A percentile compares a stretch with the other conserved stretches of the same genome.
phyloP scores from a whole-genome alignment of 257 asterid species.

The Solanum tarapatanum region DNA sequence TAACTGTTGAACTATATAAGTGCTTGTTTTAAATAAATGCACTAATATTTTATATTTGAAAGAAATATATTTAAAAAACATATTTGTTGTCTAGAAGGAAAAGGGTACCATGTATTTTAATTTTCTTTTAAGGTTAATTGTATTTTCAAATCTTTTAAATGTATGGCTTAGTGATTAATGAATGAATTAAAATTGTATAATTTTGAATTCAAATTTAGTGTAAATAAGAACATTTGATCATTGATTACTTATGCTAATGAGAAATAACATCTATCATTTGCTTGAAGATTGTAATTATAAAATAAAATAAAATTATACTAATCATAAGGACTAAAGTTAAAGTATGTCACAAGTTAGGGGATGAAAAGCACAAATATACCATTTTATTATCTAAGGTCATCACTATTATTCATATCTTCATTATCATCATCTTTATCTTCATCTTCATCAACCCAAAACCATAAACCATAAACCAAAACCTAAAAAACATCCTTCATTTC shows the following conservation, averaged over 20 bases:
- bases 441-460: conserved; percentile 16
- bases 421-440: conserved; percentile 18
- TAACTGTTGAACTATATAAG: background rate
- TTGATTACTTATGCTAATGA: too few species aligned
- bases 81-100: background rate
- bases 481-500: background rate
- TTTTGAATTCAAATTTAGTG: background rate
- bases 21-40: background rate
- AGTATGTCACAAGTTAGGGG: background rate
- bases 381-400: conserved; percentile 38
- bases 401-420: background rate
- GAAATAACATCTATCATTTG: too few species aligned
- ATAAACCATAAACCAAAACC: background rate
- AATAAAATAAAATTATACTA: background rate
- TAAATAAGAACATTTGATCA: background rate
- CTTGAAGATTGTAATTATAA: too few species aligned
- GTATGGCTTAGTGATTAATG: background rate
- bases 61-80: background rate
- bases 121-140: background rate
- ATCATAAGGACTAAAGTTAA: background rate
- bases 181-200: background rate
- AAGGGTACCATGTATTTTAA: background rate
- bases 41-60: background rate
- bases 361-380: background rate
- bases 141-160: background rate